Evolutionary conservation across 331 rosid species (phyloP), one percentile per base, ranked within the genome.

Genomic region (Quercus lobata): DNA sequence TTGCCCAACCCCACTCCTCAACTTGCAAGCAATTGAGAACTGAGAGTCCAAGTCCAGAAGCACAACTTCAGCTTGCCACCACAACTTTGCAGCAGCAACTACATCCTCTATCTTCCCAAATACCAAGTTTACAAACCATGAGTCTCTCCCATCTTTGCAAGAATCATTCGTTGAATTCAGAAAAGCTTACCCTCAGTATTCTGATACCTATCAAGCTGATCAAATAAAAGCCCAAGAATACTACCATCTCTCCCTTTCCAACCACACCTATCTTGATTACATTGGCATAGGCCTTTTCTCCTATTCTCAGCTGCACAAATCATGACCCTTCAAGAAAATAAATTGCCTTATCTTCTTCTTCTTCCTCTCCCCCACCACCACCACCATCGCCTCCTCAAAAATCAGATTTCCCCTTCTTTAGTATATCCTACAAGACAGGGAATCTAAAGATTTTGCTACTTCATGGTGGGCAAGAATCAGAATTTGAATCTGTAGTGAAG

Each of bases 241-340:
- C 69, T 32, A 79, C 62, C 97, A 93, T 78, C 97, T 94, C 72
- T 80, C 89, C 5, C 69, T 63, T 35, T 85, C 94, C 11, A 83
- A 80, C 32, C 91, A 85, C 22, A 86, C 93, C 69, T 91, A 97
- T 77, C 96, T 93, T 70, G 99, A 95, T 84, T 95, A 95, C 53
- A 89, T 95, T 37, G 99, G 99, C 37, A 89, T 91, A 58, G 99
- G 99, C 72, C 97, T 95, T 57, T 95, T 91, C 88, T 94, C 97
- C 4, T 80, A 87, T 25, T 87, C 87, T 60, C 98, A 94, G 75
- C 61, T 87, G 18, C 96, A 90, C 25, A 77, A 80, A 82, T 63
- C 89, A 81, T 58, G 84, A 75, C 55, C 30, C 87, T 18, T 74
- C 82, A n/a, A 83, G 76, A 83, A 5, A 72, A 56, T 81, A 80